These are phyloP conservation scores for Penicillium psychrofluorescens DNA, from an alignment of 495 filamentous ascomycete genomes.

Conservation along the genomic window DNA sequence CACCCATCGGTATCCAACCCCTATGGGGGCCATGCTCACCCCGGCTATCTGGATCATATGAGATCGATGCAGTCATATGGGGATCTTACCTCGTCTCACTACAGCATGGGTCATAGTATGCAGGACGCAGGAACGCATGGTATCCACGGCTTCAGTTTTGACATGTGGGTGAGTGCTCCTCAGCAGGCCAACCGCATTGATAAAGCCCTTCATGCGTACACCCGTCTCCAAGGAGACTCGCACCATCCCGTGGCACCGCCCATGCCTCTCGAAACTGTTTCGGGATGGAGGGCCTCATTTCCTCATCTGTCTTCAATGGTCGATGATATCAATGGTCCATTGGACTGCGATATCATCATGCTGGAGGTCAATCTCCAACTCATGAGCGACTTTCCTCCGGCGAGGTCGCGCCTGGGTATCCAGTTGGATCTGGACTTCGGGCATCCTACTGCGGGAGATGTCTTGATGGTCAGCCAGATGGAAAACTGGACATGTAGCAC, in stretches of 20 bases:
- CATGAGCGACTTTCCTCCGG: slow-evolving; percentile 38
- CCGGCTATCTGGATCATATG: slow-evolving; percentile 27
- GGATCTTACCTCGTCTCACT: slow-evolving; percentile 31
- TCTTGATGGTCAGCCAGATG: slow-evolving; percentile 32
- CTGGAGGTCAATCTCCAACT: slow-evolving; percentile 42
- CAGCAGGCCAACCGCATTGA: slow-evolving; percentile 35
- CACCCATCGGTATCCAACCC: slow-evolving; percentile 26
- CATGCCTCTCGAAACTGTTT: slow-evolving; percentile 34
- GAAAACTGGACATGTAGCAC: slow-evolving; percentile 43
- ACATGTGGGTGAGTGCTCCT: slow-evolving; percentile 44
- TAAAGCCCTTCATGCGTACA: slow-evolving; percentile 41
- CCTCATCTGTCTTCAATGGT: slow-evolving; percentile 34
- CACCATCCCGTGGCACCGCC: slow-evolving; percentile 30
- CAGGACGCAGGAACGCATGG: slow-evolving; percentile 23
- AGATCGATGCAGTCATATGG: slow-evolving; percentile 28
- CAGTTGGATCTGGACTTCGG: slow-evolving; percentile 37
- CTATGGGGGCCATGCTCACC: slow-evolving; percentile 20
- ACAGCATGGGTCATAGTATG: slow-evolving; percentile 29
- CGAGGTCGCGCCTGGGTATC: slow-evolving; percentile 34
- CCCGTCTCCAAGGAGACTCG: slow-evolving; percentile 38
- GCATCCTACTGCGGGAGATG: slow-evolving; percentile 28
- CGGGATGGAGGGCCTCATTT: slow-evolving; percentile 39
- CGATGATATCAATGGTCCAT: slow-evolving; percentile 24
- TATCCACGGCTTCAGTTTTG: slow-evolving; percentile 40
- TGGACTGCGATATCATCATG: slow-evolving; percentile 42